A percentile compares a stretch with the other conserved stretches of the same genome.
Evolutionary conservation across 352 stramenopile species (phyloP).

Genomic region (Pythium folliculosum): DNA sequence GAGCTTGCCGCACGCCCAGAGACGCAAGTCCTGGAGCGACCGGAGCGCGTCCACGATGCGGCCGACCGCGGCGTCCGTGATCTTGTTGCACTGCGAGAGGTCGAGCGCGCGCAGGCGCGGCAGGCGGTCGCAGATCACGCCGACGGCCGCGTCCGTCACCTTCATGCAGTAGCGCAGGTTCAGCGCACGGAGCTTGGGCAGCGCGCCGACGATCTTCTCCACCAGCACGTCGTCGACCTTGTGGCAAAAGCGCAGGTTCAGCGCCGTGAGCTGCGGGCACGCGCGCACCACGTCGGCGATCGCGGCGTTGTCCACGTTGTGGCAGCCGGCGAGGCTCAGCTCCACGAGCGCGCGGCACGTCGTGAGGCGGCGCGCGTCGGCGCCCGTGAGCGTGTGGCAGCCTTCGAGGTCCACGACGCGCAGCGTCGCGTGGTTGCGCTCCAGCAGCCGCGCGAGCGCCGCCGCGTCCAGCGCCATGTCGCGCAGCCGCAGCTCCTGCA

Average conservation of each 20-base stretch:
- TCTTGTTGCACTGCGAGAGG: conserved; percentile 78
- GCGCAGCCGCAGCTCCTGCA: conserved; percentile 64
- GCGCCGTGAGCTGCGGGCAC: conserved; percentile 44
- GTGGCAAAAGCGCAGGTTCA: conserved; percentile 86
- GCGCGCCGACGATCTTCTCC: conserved; percentile 43
- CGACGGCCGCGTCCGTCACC: conserved; percentile 68
- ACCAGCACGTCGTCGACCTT: conserved; percentile 83
- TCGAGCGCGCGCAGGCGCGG: conserved; percentile 62
- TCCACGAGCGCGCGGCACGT: conserved; percentile 51
- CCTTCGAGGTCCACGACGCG: conserved; percentile 71
- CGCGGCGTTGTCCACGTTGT: conserved; percentile 74
- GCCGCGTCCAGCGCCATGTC: conserved; percentile 70
- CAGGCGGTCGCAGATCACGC: conserved; percentile 50
- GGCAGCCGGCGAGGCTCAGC: conserved; percentile 74
- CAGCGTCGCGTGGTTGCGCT: conserved; percentile 47
- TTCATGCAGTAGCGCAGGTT: conserved; percentile 90
- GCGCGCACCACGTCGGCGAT: conserved; percentile 56
- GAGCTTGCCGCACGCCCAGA: conserved; percentile 84
- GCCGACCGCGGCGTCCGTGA: conserved; percentile 72
- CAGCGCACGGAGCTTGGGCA: conserved; percentile 60
- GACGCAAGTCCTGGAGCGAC: conserved; percentile 66
- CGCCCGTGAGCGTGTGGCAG: conserved; percentile 68
- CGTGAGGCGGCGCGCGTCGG: conserved; percentile 49
- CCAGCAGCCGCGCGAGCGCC: conserved; percentile 52
- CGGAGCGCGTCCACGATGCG: conserved; percentile 57